phyloP scores from a whole-genome alignment of 495 filamentous ascomycete genomes.

The Xanthoparmelia taractica region DNA sequence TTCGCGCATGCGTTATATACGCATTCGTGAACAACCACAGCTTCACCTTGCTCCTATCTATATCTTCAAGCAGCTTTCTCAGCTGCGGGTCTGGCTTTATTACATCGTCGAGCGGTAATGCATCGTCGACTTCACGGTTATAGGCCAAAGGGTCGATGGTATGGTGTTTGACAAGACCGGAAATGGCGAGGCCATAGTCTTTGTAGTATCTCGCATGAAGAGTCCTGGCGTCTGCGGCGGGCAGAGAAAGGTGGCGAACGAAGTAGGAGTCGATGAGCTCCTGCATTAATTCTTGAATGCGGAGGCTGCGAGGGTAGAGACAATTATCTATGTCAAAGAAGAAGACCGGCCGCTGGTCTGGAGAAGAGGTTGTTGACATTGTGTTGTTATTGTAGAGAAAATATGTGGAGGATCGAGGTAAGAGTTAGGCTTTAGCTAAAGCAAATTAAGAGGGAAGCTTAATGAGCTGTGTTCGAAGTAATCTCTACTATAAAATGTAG shows the following conservation, averaged over 20 bases:
- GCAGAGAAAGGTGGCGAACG: constrained; percentile 64
- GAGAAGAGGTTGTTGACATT: neutral
- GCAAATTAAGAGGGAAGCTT: neutral
- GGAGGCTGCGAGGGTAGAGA: constrained; percentile 48
- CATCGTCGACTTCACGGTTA: constrained; percentile 91
- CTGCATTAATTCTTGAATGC: constrained; percentile 66
- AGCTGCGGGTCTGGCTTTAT: constrained; percentile 69
- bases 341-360: constrained; percentile 49
- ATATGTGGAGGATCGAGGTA: neutral
- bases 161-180: constrained; percentile 87
- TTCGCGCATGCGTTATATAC: constrained; percentile 75
- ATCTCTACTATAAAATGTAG: too few relatives aligned
- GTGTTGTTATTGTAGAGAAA: neutral
- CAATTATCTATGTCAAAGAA: constrained; percentile 99
- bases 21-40: constrained; percentile 96
- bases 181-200: constrained; percentile 93
- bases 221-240: constrained; percentile 61
- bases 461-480: too few relatives aligned
- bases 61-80: constrained; percentile 65
- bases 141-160: constrained; percentile 93
- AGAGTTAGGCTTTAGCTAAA: neutral
- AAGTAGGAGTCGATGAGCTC: constrained; percentile 77
- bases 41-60: constrained; percentile 72
- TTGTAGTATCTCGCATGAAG: constrained; percentile 89
- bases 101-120: constrained; percentile 76